Conservation (phyloP, 2,329 filamentous ascomycete genomes). For the Tolypocladium endophyticum region DNA sequence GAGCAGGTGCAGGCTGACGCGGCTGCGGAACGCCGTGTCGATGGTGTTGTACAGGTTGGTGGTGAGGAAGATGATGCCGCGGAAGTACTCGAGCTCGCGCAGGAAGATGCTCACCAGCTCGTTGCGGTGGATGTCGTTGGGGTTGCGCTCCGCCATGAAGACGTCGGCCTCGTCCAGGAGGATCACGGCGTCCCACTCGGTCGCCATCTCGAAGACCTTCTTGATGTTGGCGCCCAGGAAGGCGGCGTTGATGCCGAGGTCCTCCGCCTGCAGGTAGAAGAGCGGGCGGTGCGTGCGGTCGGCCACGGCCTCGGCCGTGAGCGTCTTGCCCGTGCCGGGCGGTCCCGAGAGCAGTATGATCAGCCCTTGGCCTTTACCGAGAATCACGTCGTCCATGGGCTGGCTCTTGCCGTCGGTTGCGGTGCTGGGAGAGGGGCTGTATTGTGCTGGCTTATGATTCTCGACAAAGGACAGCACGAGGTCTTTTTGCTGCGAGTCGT, state of each 20-base stretch:
- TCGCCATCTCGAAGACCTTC: conserved; percentile 34
- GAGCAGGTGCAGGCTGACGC: conserved; percentile 35
- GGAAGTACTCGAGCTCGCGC: conserved; percentile 33
- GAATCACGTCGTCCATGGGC: conserved; percentile 28
- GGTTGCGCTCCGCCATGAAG: conserved; percentile 36
- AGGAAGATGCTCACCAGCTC: conserved; percentile 37
- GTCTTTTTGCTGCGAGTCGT: conserved; percentile 35
- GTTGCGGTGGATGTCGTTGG: conserved; percentile 35
- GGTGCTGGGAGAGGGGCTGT: not conserved
- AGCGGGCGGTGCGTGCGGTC: conserved; percentile 32
- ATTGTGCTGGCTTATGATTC: conserved; percentile 21
- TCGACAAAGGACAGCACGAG: conserved; percentile 36
- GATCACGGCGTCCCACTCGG: conserved; percentile 38
- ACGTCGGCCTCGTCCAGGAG: conserved; percentile 44
- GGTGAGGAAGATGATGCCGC: conserved; percentile 34
- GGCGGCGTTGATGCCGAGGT: conserved; percentile 33
- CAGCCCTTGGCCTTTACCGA: conserved; percentile 31
- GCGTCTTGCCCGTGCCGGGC: conserved; percentile 35
- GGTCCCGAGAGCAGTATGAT: conserved; percentile 34
- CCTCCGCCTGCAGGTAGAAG: conserved; percentile 33
- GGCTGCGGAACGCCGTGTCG: conserved; percentile 32
- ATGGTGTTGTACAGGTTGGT: conserved; percentile 32
- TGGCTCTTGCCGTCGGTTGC: not conserved
- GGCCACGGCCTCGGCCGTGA: conserved; percentile 32
- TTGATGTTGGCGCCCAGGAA: conserved; percentile 36